Conservation (phyloP, 208 protist genomes). For the Crithidia sp. region DNA sequence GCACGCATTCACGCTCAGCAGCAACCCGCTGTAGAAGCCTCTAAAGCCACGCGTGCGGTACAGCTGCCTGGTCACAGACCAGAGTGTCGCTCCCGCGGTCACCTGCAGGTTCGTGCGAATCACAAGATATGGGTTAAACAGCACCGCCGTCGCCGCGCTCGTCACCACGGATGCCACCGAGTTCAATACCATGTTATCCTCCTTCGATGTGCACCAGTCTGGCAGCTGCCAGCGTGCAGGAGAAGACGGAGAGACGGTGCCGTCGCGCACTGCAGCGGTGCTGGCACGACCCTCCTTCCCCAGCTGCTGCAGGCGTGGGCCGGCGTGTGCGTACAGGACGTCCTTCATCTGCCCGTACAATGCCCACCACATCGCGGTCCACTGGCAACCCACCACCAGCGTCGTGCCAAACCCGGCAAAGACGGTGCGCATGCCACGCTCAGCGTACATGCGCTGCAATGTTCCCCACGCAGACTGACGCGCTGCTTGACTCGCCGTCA, state of each 20-base stretch:
- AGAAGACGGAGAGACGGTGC: neutral
- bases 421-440: constrained; percentile 69
- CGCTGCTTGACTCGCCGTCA: constrained; percentile 46
- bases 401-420: constrained; percentile 84
- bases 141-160: constrained; percentile 65
- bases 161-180: constrained; percentile 63
- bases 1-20: constrained; percentile 71
- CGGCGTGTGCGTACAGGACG: constrained; percentile 42
- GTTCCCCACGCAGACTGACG: constrained; percentile 27
- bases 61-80: constrained; percentile 44
- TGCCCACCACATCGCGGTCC: constrained; percentile 86
- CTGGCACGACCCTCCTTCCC: neutral
- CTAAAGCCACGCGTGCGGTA: constrained; percentile 55
- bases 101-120: constrained; percentile 84
- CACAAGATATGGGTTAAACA: constrained; percentile 90
- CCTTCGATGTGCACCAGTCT: constrained; percentile 49
- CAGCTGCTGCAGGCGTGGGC: constrained; percentile 37
- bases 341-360: constrained; percentile 68
- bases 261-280: neutral
- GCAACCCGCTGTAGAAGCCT: constrained; percentile 77
- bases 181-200: constrained; percentile 81
- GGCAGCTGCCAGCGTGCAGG: constrained; percentile 22
- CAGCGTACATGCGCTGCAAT: constrained; percentile 57
- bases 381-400: constrained; percentile 79
- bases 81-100: constrained; percentile 66